Conservation (phyloP, 2,329 filamentous ascomycete genomes). For the Ascochyta koolunga region DNA sequence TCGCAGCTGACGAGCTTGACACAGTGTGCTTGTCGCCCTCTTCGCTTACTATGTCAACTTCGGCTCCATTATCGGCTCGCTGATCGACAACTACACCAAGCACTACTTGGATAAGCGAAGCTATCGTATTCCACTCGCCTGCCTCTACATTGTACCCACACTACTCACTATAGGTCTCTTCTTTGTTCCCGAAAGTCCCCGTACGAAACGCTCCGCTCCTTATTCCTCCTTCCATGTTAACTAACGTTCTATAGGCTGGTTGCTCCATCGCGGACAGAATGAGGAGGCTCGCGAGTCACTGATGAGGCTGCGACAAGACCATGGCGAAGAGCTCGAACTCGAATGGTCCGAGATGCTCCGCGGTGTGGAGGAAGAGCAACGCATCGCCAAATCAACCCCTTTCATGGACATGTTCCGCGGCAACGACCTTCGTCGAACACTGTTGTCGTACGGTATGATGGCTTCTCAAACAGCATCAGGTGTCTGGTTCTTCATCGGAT, state of each 20-base stretch:
- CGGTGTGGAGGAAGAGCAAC: conserved; percentile 36
- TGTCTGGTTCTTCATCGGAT: conserved; percentile 59
- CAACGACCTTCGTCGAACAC: conserved; percentile 56
- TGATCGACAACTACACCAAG: conserved; percentile 39
- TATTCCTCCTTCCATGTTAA: neutral
- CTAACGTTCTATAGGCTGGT: conserved; percentile 43
- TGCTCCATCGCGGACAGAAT: conserved; percentile 24
- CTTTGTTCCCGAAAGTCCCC: conserved; percentile 46
- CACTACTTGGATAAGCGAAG: conserved; percentile 24
- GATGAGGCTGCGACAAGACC: conserved; percentile 25
- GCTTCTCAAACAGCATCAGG: conserved; percentile 54
- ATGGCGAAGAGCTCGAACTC: conserved; percentile 26
- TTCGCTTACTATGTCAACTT: conserved; percentile 59
- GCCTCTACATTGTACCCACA: conserved; percentile 60
- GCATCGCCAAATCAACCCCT: conserved; percentile 59
- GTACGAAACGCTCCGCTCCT: neutral
- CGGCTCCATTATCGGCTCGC: conserved; percentile 55
- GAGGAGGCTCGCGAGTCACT: conserved; percentile 24
- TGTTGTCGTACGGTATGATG: conserved; percentile 58
- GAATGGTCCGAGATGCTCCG: conserved; percentile 38
- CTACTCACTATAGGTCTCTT: conserved; percentile 50
- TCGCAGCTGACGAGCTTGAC: neutral
- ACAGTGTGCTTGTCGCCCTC: conserved; percentile 50
- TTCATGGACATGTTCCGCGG: conserved; percentile 58
- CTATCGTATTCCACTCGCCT: conserved; percentile 56